Evolutionary conservation across 2,329 filamentous ascomycete species (phyloP), one percentile per base, ranked within the genome.

Genomic region (Botrytis byssoidea): DNA sequence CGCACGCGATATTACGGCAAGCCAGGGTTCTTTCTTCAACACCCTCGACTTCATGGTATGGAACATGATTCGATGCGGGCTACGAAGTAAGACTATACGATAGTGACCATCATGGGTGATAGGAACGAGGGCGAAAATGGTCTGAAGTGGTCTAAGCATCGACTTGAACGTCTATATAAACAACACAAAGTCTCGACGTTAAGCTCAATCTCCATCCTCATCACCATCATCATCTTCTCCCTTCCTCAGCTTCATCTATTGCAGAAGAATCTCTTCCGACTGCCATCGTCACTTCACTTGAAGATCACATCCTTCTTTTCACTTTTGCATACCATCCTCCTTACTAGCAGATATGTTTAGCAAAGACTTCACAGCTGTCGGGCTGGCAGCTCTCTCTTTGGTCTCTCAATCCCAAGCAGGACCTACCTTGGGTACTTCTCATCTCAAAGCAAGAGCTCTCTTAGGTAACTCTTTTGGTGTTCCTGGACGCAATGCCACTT

Each of bases 391-490:
- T 40, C 59, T 65, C 16, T 71, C 67, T 61, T 61, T 74, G n/a
- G 44, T 59, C 37, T 65, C 72, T 40, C 68, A 72, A 48, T 44
- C 44, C 3, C 60, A 67, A 59, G 72, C 72, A 55, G 40, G 42
- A n/a, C 71, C 65, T 25, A 55, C 59, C 20, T 20, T 46, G 4
- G 7, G 25, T 25, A 32, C 42, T 29, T 61, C 66, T 29, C 61
- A 72, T 42, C 66, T 73, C 20, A 70, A 70, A 65, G 72, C 67
- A 61, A 48, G 67, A 60, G 20, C 59, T 37, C 68, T 74, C 40
- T 42, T 74, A 14, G 72, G 72, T 44, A 37, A 37, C 48, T 74
- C 72, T 29, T 74, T 74, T 25, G 72, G 72, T 71, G 48, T 67
- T 42, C 72, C 72, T 67, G 68, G 61, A 55, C 44, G 48, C 22